Evolutionary conservation across 208 protist genomes (phyloP).

Genomic region (Wallacemonas collosoma): DNA sequence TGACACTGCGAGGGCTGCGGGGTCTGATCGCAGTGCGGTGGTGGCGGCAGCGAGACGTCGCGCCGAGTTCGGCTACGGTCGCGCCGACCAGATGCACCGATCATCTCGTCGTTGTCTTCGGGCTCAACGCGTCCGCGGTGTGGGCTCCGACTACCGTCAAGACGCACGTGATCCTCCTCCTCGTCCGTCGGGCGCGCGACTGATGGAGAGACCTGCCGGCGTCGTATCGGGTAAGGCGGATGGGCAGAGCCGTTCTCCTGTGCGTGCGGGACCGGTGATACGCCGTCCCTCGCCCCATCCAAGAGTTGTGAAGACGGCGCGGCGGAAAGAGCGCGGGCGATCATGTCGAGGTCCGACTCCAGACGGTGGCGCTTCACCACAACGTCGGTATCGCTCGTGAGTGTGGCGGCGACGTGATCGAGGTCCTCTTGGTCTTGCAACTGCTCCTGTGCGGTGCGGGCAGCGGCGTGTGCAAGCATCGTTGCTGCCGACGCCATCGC

Average conservation of each 20-base stretch:
- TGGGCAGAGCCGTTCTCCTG: too few relatives aligned
- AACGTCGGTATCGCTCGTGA: slow-evolving; percentile 8
- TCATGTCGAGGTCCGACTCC: slow-evolving; percentile 13
- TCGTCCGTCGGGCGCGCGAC: slow-evolving; percentile 31
- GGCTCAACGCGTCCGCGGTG: too few relatives aligned
- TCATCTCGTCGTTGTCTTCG: neutral
- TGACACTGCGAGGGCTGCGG: slow-evolving; percentile 17
- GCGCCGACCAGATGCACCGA: neutral
- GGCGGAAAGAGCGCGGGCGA: slow-evolving; percentile 18
- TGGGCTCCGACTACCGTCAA: neutral
- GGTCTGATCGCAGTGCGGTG: slow-evolving; percentile 11
- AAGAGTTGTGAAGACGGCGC: slow-evolving; percentile 11
- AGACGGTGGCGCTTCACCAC: slow-evolving; percentile 9
- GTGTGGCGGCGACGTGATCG: neutral
- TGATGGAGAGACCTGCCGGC: slow-evolving; percentile 31
- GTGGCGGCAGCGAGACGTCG: slow-evolving; percentile 12
- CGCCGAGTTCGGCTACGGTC: neutral
- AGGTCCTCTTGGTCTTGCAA: neutral
- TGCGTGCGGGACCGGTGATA: too few relatives aligned
- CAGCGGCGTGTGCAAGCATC: slow-evolving; percentile 21
- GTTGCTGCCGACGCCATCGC: slow-evolving; percentile 23
- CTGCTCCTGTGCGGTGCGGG: slow-evolving; percentile 13
- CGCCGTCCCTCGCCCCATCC: neutral
- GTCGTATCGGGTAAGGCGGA: slow-evolving; percentile 27
- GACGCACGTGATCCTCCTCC: slow-evolving; percentile 14